Evolutionary conservation across 2,329 filamentous ascomycete species (phyloP).

Genomic region (Scytalidium sp.): DNA sequence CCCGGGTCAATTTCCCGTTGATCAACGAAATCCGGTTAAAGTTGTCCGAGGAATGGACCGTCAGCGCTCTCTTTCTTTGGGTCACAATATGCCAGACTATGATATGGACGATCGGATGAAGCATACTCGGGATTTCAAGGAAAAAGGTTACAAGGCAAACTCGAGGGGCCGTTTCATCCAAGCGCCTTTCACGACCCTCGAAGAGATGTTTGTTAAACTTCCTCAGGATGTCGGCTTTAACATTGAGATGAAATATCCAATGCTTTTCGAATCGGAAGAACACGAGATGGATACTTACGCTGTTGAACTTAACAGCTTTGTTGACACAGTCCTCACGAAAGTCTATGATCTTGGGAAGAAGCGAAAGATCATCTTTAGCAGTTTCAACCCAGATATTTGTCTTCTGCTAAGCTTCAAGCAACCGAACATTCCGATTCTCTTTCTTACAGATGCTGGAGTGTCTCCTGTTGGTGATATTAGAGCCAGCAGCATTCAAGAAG

Average conservation of each 20-base stretch:
- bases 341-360: conserved; percentile 82
- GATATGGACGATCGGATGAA: conserved; percentile 80
- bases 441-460: conserved; percentile 88
- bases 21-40: conserved; percentile 2
- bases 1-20: conserved; percentile 30
- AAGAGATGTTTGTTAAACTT: conserved; percentile 86
- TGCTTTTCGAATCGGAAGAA: conserved; percentile 92
- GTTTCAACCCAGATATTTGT: conserved; percentile 96
- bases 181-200: conserved; percentile 89
- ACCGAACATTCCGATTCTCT: conserved; percentile 91
- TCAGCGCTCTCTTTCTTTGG: conserved; percentile 31
- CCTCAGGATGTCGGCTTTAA: conserved; percentile 89
- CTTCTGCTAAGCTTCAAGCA: conserved; percentile 95
- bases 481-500: conserved; percentile 89
- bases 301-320: conserved; percentile 93
- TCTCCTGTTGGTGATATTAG: conserved; percentile 80
- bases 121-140: conserved; percentile 92
- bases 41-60: conserved; percentile 24
- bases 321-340: conserved; percentile 85
- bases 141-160: conserved; percentile 94
- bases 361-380: conserved; percentile 94
- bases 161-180: conserved; percentile 93
- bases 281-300: conserved; percentile 97
- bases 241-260: conserved; percentile 98
- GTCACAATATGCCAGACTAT: conserved; percentile 18